Conservation (phyloP, 495 filamentous ascomycete genomes). For the Xylaria cubensis region DNA sequence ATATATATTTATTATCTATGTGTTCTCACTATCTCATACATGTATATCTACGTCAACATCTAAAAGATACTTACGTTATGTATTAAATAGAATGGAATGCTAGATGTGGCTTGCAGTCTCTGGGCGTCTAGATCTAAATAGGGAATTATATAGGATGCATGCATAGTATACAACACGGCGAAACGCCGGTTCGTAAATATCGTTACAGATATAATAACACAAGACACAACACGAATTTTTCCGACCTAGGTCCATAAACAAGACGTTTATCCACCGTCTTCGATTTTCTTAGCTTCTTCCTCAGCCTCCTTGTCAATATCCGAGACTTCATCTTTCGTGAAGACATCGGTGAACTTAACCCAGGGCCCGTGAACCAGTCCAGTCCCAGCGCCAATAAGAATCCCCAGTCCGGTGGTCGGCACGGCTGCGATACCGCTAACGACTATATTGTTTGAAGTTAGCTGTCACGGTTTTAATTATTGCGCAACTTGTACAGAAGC, state of each 20-base stretch:
- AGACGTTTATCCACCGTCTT: not conserved
- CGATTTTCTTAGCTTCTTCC: constrained; percentile 34
- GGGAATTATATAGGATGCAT: not conserved
- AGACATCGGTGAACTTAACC: constrained; percentile 41
- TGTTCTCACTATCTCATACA: not conserved
- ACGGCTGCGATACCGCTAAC: constrained; percentile 43
- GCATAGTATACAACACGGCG: not conserved
- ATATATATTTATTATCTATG: not conserved
- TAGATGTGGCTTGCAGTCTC: not conserved
- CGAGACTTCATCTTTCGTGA: constrained; percentile 38
- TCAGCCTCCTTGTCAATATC: constrained; percentile 41
- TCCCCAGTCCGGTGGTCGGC: constrained; percentile 42
- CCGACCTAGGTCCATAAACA: not conserved
- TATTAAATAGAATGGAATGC: not conserved
- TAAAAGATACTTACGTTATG: not conserved
- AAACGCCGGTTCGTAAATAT: not conserved
- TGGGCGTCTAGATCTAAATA: not conserved
- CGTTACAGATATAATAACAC: constrained; percentile 1
- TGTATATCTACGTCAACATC: not conserved
- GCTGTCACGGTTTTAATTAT: not conserved
- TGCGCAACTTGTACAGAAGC: not conserved
- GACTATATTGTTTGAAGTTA: constrained; percentile 17
- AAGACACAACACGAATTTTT: not conserved
- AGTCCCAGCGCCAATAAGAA: constrained; percentile 42
- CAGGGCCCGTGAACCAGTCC: constrained; percentile 48